Conservation (phyloP, 1,284 basidiomycete genomes). For the Agaricales sp. region DNA sequence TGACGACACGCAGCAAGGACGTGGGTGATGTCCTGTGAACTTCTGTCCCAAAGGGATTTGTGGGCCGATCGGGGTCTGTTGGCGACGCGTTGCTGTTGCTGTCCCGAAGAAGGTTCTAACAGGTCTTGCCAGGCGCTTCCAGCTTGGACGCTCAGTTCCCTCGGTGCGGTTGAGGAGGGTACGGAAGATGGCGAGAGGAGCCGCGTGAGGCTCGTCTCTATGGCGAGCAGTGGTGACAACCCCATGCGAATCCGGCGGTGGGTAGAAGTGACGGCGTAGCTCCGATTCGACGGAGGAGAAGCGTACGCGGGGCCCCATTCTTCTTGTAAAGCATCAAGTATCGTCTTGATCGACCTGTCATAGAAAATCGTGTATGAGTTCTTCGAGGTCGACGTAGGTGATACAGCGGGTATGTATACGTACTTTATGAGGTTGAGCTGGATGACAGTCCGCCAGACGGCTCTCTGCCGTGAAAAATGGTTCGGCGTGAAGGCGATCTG, state of each 20-base stretch:
- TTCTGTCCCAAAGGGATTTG: constrained; percentile 3
- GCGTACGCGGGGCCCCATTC: constrained; percentile 26
- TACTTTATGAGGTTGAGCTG: constrained; percentile 61
- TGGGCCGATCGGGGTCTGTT: constrained; percentile 4
- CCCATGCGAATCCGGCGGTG: constrained; percentile 38
- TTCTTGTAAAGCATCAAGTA: constrained; percentile 38
- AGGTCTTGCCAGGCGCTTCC: constrained; percentile 45
- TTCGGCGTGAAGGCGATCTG: constrained; percentile 53
- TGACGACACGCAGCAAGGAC: constrained; percentile 47
- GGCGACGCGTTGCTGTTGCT: too few species aligned
- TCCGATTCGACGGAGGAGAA: constrained; percentile 11
- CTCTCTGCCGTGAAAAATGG: constrained; percentile 30
- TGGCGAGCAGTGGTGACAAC: constrained; percentile 48
- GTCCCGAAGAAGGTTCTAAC: constrained; percentile 13
- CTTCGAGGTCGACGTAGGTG: too few species aligned
- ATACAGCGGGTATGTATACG: too few species aligned
- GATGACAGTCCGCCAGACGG: constrained; percentile 52
- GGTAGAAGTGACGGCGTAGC: constrained; percentile 19
- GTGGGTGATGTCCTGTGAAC: constrained; percentile 30
- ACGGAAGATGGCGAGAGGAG: constrained; percentile 29
- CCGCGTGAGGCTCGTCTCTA: constrained; percentile 40
- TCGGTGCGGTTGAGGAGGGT: constrained; percentile 14
- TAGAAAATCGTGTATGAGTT: too few species aligned
- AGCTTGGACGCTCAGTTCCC: constrained; percentile 44
- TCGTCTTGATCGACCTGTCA: constrained; percentile 42